These are phyloP conservation scores for Allium cepa DNA, from an alignment of 106 monocot species.

Conservation along the genomic window DNA sequence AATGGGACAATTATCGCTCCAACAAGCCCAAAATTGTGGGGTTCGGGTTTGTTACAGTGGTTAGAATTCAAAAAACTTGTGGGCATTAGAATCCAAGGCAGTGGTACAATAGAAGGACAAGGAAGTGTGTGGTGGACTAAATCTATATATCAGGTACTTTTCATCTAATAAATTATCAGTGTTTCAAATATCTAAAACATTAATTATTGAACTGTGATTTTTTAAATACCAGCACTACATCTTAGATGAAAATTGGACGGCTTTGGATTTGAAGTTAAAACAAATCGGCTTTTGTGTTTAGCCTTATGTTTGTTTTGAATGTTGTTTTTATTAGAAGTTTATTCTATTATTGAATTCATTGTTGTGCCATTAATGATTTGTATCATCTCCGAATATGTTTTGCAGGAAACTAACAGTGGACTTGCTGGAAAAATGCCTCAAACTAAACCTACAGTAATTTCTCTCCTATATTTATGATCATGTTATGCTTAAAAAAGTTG, in stretches of 20 bases:
- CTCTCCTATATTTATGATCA: not conserved
- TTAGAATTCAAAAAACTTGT: constrained; percentile 39
- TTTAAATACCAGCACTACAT: too few species aligned
- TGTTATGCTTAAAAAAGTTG: not conserved
- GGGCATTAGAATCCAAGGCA: constrained; percentile 35
- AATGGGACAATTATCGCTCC: constrained; percentile 42
- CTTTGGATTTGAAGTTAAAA: not conserved
- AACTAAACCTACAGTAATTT: constrained; percentile 30
- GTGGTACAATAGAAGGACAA: constrained; percentile 29
- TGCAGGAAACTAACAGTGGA: not conserved
- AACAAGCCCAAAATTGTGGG: constrained; percentile 29
- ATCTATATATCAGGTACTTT: not conserved
- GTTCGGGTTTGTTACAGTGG: constrained; percentile 37
- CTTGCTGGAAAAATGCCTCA: constrained; percentile 12
- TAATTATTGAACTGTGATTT: too few species aligned
- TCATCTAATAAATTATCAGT: too few species aligned
- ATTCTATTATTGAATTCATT: not conserved
- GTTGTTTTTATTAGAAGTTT: not conserved
- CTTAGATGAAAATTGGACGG: too few species aligned
- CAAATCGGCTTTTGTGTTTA: not conserved
- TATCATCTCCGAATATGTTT: not conserved
- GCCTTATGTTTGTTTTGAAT: not conserved
- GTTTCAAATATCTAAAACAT: too few species aligned
- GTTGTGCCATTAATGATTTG: not conserved
- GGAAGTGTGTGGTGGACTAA: constrained; percentile 35